A percentile compares a stretch with the other conserved stretches of the same genome.
These are phyloP conservation scores for Amaranthus tricolor DNA, from an alignment of 179 eudicot species.

Conservation along the genomic window DNA sequence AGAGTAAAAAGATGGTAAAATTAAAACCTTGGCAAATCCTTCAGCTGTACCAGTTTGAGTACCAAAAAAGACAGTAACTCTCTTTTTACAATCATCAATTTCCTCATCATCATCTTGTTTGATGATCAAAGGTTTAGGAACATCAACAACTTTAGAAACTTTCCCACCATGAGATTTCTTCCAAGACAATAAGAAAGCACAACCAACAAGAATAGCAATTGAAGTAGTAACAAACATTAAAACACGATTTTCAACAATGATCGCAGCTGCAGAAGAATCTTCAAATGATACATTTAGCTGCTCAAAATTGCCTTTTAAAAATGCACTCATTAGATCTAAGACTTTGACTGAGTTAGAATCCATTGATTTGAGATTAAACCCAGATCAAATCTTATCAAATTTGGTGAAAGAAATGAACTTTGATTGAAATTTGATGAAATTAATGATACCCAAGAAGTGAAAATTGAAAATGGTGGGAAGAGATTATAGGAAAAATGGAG, in stretches of 20 bases:
- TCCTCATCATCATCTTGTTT: constrained; percentile 47
- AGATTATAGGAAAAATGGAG: neutral
- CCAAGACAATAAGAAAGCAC: constrained; percentile 56
- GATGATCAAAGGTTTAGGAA: constrained; percentile 35
- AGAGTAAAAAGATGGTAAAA: no score
- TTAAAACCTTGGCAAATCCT: constrained; percentile 87
- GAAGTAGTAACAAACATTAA: constrained; percentile 64
- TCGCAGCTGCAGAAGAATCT: constrained; percentile 37
- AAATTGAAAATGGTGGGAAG: neutral
- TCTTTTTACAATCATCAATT: constrained; percentile 69
- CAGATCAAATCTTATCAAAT: constrained; percentile 17
- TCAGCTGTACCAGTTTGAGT: constrained; percentile 99
- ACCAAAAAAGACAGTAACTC: constrained; percentile 75
- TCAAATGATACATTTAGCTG: constrained; percentile 49
- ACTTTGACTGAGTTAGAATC: constrained; percentile 59
- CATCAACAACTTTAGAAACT: constrained; percentile 28
- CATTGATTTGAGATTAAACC: constrained; percentile 31
- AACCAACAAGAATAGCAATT: constrained; percentile 65
- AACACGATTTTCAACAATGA: constrained; percentile 55
- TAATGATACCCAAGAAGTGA: neutral
- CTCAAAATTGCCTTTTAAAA: constrained; percentile 52
- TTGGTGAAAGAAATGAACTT: constrained; percentile 8
- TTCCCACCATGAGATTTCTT: constrained; percentile 45
- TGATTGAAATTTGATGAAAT: neutral
- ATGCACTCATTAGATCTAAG: constrained; percentile 68